phyloP scores from a whole-genome alignment of 1,284 basidiomycete species.

The Apiotrichum mycotoxinovorans region DNA sequence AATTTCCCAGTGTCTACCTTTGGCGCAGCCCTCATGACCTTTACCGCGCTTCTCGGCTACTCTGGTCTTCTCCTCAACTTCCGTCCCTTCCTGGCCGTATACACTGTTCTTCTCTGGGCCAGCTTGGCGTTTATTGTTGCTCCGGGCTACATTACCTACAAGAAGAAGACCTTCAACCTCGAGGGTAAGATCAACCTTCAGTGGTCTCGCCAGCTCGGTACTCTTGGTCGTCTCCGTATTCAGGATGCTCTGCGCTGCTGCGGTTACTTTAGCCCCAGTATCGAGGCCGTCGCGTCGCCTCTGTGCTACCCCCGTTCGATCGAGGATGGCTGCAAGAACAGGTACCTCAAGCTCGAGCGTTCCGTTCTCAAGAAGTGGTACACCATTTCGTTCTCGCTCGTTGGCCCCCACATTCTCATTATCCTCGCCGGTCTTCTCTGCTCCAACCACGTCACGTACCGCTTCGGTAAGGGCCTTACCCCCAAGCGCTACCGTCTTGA shows the following conservation, averaged over 20 bases:
- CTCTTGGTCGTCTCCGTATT: conserved; percentile 58
- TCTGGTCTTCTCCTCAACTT: conserved; percentile 69
- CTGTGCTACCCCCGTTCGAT: conserved; percentile 63
- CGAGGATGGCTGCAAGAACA: conserved; percentile 66
- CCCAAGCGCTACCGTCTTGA: conserved; percentile 67
- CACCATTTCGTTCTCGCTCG: conserved; percentile 61
- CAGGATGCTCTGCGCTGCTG: conserved; percentile 66
- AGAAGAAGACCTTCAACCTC: conserved; percentile 62
- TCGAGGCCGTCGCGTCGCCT: conserved; percentile 63
- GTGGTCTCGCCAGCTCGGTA: conserved; percentile 61
- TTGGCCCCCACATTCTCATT: conserved; percentile 62
- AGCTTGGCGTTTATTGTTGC: conserved; percentile 60
- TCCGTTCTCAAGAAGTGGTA: conserved; percentile 58
- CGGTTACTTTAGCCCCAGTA: conserved; percentile 63
- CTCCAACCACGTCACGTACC: conserved; percentile 68
- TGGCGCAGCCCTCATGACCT: conserved; percentile 56
- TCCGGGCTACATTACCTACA: conserved; percentile 69
- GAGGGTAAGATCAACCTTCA: conserved; percentile 68
- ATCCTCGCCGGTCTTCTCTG: conserved; percentile 63
- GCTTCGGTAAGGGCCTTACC: conserved; percentile 73
- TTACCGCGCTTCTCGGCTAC: conserved; percentile 64
- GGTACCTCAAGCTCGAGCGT: conserved; percentile 61
- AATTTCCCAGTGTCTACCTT: conserved; percentile 58
- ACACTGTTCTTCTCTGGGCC: conserved; percentile 67
- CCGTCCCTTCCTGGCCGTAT: conserved; percentile 66